A percentile compares a stretch with the other conserved stretches of the same genome.
Evolutionary conservation across 140 eudicot genomes (phyloP).

Genomic region (Cichorium intybus): DNA sequence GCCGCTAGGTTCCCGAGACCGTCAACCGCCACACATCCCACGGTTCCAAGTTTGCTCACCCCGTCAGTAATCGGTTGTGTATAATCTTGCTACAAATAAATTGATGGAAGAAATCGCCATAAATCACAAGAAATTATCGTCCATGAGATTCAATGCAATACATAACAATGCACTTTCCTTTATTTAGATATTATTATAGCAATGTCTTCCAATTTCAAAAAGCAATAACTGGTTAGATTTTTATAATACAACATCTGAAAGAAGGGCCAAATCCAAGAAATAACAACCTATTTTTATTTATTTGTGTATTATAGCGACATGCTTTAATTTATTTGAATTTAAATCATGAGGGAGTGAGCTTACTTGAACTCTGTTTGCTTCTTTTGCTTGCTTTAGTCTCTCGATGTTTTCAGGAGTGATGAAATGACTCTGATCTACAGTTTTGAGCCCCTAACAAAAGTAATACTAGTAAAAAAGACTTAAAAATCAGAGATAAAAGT

Average conservation of each 20-base stretch:
- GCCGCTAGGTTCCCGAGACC: constrained; percentile 67
- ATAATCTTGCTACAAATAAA: constrained; percentile 59
- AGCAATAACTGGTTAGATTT: no score
- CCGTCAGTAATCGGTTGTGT: constrained; percentile 64
- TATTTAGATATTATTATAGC: no score
- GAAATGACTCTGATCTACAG: constrained; percentile 59
- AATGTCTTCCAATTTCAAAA: no score
- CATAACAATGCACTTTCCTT: no score
- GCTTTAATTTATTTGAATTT: constrained; percentile 1
- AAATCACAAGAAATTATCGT: neutral
- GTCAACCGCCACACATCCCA: constrained; percentile 95
- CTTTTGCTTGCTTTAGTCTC: constrained; percentile 81
- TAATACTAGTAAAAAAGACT: neutral
- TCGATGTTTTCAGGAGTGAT: constrained; percentile 75
- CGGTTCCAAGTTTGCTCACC: constrained; percentile 86
- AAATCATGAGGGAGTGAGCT: constrained; percentile 5
- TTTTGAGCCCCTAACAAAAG: constrained; percentile 67
- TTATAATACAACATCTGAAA: no score
- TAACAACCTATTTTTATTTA: no score
- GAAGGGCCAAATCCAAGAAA: no score
- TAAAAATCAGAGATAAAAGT: neutral
- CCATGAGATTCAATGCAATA: no score
- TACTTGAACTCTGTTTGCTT: constrained; percentile 91
- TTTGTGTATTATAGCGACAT: no score
- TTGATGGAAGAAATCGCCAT: neutral